Conservation (phyloP, 169 alveolate species). For the Plasmodium knowlesi region DNA sequence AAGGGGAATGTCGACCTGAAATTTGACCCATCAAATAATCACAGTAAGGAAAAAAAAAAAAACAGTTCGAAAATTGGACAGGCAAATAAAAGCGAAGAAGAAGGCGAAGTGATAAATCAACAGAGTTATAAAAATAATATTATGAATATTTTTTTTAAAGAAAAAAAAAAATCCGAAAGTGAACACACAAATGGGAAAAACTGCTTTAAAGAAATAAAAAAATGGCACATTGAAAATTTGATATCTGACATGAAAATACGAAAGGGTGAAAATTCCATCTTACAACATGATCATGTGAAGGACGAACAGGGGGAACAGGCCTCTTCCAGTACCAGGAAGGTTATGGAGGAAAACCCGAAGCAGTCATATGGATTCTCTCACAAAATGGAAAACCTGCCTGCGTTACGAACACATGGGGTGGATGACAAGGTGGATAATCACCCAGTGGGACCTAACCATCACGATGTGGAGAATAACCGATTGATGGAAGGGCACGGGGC, state of each 20-base stretch:
- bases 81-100: conserved; percentile 35
- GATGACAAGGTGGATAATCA: background rate
- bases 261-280: background rate
- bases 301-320: background rate
- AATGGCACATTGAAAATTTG: conserved; percentile 34
- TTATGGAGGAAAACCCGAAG: conserved; percentile 1
- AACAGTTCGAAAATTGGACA: background rate
- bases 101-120: background rate
- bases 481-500: background rate
- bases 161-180: conserved; percentile 20
- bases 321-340: background rate
- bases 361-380: background rate
- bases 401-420: background rate
- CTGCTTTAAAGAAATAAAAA: background rate
- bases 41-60: background rate
- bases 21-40: background rate
- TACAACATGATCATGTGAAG: background rate
- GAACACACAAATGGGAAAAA: background rate
- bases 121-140: conserved; percentile 25
- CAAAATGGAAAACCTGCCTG: background rate
- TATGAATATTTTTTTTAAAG: conserved; percentile 48
- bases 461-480: background rate
- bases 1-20: background rate
- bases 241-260: conserved; percentile 9
- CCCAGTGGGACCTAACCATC: background rate